Base-by-base conservation (phyloP, 75 land plant genomes). In the Sequoiadendron giganteum region DNA sequence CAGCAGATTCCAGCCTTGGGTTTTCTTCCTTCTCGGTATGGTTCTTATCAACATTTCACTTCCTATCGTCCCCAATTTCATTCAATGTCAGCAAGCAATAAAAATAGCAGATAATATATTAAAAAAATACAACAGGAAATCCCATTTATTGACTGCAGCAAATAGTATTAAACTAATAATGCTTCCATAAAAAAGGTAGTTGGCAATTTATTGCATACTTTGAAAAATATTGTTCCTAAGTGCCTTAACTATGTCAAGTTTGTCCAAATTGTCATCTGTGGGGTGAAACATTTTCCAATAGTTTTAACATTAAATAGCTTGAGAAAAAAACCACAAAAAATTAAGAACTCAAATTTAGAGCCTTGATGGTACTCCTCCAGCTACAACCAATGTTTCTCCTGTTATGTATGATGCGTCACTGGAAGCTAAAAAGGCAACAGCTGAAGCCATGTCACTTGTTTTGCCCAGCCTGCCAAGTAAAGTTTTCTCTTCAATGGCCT, bases 321-420 rank as follows among this genome's bases (percentile, higher is more conserved):
- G 39, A 36, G 34, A 9, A 32, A 30, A n/a, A 30, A 10, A 14
- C 34, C 76, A 32, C 38, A 1, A 75, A 75, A 75, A 75, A 9
- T 13, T 32, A 75, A 34, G n/a, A 34, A 34, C 16, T 25, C 38
- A 34, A 75, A 75, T 15, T 88, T 91, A 97, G 21, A 98, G 93
- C 82, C 97, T 94, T 18, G 97, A 96, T 80, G 91, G 94, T 86
- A 90, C 88, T 42, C 99, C 99, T 83, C 99, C 97, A 83, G 96
- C 95, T 54, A 97, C 99, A 10, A 97, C 95, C 42, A 98, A 40
- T 48, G 93, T 96, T 90, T 98, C 99, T 68, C 99, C 99, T n/a
- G 99, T 98, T 19, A 98, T 93, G 43, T 98, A 98, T 52, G 99
- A 88, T 34, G 99, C 96, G 86, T 98, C 99, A 87, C 94, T 94